Evolutionary conservation across 179 eudicot genomes (phyloP), one percentile per base, ranked within the genome.

Genomic region (Carnegiea gigantea): DNA sequence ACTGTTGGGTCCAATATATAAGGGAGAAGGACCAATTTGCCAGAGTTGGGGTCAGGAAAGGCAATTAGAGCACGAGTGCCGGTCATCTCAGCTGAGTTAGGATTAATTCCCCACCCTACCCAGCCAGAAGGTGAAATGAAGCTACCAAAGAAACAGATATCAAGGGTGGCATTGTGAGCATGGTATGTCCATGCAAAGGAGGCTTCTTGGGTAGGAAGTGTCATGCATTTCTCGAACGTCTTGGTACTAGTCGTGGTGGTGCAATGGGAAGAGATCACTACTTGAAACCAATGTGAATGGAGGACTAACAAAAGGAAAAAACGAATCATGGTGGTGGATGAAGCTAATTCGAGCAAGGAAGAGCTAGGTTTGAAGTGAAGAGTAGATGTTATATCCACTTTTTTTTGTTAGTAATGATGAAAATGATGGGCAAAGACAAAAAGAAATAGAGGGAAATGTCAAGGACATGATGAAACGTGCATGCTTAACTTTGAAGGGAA

Each of bases 101-200:
- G 97, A 83, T 95, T 95, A 77, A 95, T 91, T 12, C 99, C 99
- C 89, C 90, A 93, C 15, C 91, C 98, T 0, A 95, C 93, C 94
- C 98, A 95, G 0, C 98, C 98, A 23, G 98, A 92, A 57, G 99
- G 99, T 1, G 99, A 95, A 5, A 94, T 95, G 89, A 95, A 95
- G 64, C 81, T 83, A 11, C 99, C 99, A 70, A 87, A 88, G 84
- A 95, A 95, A 75, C 75, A 97, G 6, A 95, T 68, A 9, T 95
- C 95, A 7, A 95, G 91, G 51, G 97, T 92, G 59, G 93, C 85
- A 82, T 90, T 95, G 76, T 88, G 92, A 1, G 90, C 89, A 80
- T 90, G 92, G 85, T 88, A 93, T 7, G 97, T 89, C 99, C 99
- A 95, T 33, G 99, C 97, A 3, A 95, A 82, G 75, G 98, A 91